These are phyloP conservation scores for Thozetella sp. DNA, from an alignment of 495 filamentous ascomycete genomes.

Conservation along the genomic window DNA sequence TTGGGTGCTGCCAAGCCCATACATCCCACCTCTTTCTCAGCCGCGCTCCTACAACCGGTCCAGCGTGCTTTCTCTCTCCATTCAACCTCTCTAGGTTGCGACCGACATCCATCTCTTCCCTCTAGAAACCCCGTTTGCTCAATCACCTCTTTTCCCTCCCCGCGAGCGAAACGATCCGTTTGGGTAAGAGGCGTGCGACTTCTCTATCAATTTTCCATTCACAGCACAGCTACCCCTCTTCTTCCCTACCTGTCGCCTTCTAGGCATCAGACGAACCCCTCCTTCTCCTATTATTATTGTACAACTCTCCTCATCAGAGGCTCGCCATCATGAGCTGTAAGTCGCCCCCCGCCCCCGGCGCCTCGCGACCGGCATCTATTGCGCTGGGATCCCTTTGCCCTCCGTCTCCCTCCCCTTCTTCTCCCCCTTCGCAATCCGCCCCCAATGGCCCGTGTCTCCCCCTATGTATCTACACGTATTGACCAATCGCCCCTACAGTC, in stretches of 20 bases:
- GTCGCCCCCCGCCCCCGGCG: slow-evolving; percentile 16
- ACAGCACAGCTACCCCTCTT: background rate
- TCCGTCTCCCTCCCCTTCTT: background rate
- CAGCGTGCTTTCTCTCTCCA: background rate
- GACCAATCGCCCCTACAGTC: slow-evolving; percentile 53
- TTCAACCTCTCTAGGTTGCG: background rate
- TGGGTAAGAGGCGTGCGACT: background rate
- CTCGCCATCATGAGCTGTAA: slow-evolving; percentile 38
- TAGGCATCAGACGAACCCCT: slow-evolving; percentile 2
- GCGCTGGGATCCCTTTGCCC: background rate
- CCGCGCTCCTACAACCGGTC: background rate
- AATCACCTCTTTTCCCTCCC: too few species aligned
- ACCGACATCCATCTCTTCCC: background rate
- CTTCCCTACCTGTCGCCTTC: background rate
- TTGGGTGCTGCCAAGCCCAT: background rate
- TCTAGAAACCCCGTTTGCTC: too few species aligned
- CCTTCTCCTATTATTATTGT: slow-evolving; percentile 6
- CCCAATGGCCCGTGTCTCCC: background rate
- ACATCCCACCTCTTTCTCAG: slow-evolving; percentile 1
- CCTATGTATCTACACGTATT: too few species aligned
- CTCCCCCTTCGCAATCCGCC: background rate
- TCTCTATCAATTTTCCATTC: background rate
- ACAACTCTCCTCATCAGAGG: background rate
- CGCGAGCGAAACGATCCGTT: too few species aligned
- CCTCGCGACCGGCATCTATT: slow-evolving; percentile 1